Conservation (phyloP, 345 rosid species). For the Eucalyptus grandis region DNA sequence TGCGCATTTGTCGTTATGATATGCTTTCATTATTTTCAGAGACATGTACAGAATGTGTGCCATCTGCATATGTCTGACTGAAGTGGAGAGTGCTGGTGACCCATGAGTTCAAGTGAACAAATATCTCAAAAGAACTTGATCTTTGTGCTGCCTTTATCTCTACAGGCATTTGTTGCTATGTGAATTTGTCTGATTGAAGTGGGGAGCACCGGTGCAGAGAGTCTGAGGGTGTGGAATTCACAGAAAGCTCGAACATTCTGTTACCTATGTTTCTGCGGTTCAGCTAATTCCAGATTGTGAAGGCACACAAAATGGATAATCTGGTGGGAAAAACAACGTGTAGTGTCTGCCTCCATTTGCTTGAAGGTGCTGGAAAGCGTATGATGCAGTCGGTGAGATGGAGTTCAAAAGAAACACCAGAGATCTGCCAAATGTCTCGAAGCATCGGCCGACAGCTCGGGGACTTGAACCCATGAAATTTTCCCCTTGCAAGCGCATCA, state of each 20-base stretch:
- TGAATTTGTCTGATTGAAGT: background rate
- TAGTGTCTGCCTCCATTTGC: background rate
- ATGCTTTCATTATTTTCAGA: background rate
- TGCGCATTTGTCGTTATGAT: background rate
- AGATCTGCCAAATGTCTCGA: background rate
- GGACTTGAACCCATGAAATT: background rate
- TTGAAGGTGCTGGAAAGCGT: background rate
- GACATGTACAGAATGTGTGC: background rate
- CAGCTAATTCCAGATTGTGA: background rate
- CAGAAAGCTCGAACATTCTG: background rate
- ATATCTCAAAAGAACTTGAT: background rate
- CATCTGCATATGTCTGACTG: background rate
- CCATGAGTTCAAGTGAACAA: background rate
- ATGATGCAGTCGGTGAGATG: background rate
- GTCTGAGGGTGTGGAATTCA: background rate
- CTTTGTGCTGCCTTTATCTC: background rate
- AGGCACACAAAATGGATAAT: background rate
- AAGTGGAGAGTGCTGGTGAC: background rate
- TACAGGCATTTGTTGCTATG: background rate
- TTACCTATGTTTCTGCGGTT: background rate
- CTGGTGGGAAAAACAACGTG: background rate
- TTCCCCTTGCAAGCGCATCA: background rate
- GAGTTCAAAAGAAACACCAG: background rate
- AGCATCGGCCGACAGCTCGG: background rate
- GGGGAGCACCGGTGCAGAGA: background rate